Base-by-base conservation (phyloP, 805 yeast genomes). In the Wickerhamomyces bisporus region DNA sequence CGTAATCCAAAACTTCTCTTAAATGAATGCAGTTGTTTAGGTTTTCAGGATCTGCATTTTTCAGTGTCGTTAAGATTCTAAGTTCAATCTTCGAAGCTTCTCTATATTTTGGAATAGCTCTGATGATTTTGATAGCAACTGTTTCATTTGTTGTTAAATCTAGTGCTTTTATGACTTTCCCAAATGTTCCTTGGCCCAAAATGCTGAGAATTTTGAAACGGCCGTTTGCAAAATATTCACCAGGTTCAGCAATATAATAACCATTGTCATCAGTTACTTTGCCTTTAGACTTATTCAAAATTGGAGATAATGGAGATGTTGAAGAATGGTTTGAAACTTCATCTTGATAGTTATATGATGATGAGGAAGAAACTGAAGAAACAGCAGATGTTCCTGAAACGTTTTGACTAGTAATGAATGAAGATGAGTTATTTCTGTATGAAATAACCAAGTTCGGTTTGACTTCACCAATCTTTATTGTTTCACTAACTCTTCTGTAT, bases 61-160 rank as follows among this genome's bases (percentile, higher is more conserved):
- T 77, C 40, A 87, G 64, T 35, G 91, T 81, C 14, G 84, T 68
- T 42, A 93, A 65, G 11, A 93, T 87, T 34, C 98, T 66, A 19
- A 93, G 68, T 64, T 93, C 99, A 39, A 89, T 87, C 60, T 83
- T 86, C 12, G 96, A 86, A 3, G 98, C 98, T 55, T 89, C 97
- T 39, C 98, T 72, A 60, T 93, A 93, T 65, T 94, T 86, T 18
- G 88, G 95, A 18, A 93, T 83, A 16, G 96, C 86, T 41, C 95
- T 71, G 35, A 93, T 93, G 44, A 93, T 85, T 60, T 93, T 93
- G 43, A 93, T 83, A 2, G 99, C 99, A 32, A 87, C 93, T 0
- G 55, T 50, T 39, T 55, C 56, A 39, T 77, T 66, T 32, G 75
- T 68, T 15, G 68, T 62, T 37, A 70, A 66, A 56, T 93, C 98